phyloP scores from a whole-genome alignment of 192 early-diverging fungal species.

The Globomyces pollinis-pini region DNA sequence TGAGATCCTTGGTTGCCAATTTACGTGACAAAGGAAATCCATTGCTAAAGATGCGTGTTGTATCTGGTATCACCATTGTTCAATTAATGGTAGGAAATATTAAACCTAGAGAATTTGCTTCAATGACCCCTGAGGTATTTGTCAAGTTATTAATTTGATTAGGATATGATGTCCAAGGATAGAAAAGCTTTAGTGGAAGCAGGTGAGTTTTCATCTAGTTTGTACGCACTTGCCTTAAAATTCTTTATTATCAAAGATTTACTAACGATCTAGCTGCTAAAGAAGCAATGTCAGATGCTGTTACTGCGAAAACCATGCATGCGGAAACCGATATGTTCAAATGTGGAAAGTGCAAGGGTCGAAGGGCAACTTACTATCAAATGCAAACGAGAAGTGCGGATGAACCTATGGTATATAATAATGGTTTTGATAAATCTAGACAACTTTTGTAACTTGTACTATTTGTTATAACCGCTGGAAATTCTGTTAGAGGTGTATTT shows the following conservation, averaged over 20 bases:
- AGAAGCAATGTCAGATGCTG: constrained; percentile 67
- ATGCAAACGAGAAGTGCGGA: constrained; percentile 96
- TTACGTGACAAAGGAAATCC: constrained; percentile 68
- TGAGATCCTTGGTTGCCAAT: constrained; percentile 72
- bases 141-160: background rate
- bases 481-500: constrained; percentile 39
- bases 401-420: constrained; percentile 81
- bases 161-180: constrained; percentile 92
- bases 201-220: too few species aligned
- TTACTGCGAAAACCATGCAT: constrained; percentile 60
- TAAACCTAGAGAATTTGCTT: constrained; percentile 57
- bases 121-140: constrained; percentile 57
- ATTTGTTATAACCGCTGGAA: constrained; percentile 85
- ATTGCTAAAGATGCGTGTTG: constrained; percentile 37
- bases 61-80: too few species aligned
- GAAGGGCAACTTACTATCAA: constrained; percentile 88
- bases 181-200: constrained; percentile 59
- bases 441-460: constrained; percentile 89
- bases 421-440: constrained; percentile 32
- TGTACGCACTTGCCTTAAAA: too few species aligned
- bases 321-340: constrained; percentile 90
- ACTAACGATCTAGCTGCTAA: constrained; percentile 66
- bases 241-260: too few species aligned
- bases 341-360: constrained; percentile 84
- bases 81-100: constrained; percentile 62